Conservation (phyloP, 2,329 filamentous ascomycete species). For the Talaromyces sp. region DNA sequence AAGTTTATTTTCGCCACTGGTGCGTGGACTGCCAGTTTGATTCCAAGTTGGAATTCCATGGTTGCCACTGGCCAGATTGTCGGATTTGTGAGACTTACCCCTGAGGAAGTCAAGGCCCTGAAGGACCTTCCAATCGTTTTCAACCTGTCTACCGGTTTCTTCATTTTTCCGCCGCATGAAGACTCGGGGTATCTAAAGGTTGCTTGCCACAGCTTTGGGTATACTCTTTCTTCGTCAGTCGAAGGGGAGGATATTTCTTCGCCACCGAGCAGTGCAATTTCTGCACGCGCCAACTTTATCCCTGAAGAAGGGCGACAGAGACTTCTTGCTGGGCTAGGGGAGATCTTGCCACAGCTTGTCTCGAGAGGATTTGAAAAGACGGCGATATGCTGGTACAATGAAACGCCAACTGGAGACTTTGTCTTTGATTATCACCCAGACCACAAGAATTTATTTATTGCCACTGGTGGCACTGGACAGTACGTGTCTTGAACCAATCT, state of each 20-base stretch:
- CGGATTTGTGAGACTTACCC: conserved; percentile 67
- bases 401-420: conserved; percentile 65
- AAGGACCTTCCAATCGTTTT: conserved; percentile 59
- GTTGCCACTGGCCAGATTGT: conserved; percentile 74
- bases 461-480: conserved; percentile 27
- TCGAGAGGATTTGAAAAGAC: conserved; percentile 55
- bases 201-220: conserved; percentile 64
- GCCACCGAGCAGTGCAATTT: conserved; percentile 16
- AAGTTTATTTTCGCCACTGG: conserved; percentile 74
- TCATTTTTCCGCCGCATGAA: conserved; percentile 43
- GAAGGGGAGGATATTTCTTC: conserved; percentile 16
- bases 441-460: conserved; percentile 35
- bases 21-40: conserved; percentile 72
- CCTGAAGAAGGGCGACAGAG: conserved; percentile 52
- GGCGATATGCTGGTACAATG: conserved; percentile 67
- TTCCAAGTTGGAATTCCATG: conserved; percentile 69
- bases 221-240: conserved; percentile 29
- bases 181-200: conserved; percentile 51
- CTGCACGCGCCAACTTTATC: conserved; percentile 26
- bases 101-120: conserved; percentile 61
- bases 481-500: conserved; percentile 13
- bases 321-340: conserved; percentile 54
- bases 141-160: conserved; percentile 42
- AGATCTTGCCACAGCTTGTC: conserved; percentile 55
- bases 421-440: conserved; percentile 63